Evolutionary conservation across 805 yeast genomes (phyloP), one percentile per base, ranked within the genome.

Genomic region (Candida stauntonica): DNA sequence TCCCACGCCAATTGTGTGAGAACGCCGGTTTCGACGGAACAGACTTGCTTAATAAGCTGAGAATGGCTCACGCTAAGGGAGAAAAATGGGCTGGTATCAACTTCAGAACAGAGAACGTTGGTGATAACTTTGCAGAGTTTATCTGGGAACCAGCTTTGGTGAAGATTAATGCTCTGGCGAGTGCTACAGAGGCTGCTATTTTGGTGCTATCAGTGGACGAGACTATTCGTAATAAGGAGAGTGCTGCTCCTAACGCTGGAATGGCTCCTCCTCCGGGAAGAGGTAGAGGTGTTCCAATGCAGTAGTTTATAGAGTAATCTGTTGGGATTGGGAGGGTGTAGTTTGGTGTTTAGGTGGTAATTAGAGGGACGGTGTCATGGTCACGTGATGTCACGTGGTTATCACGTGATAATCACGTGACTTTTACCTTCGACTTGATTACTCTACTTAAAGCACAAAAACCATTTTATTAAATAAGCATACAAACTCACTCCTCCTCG

Each of bases 141-240:
- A 94, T 93, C 41, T 93, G 99, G 99, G 99, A 93, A 64, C 99
- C 99, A 4, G 81, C 96, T 30, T 73, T 93, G 52, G 95, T 91
- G 36, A 93, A 93, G 66, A 75, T 79, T 44, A 93, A 93, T 61
- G 97, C 98, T n/a, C 68, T 93, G 42, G 82, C 81, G 61, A 81
- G 94, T 55, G 99, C 99, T 17, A 83, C 96, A 11, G 99, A 93
- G 64, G 99, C 99, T 30, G 95, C 98, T 7, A 82, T 86, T 41
- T 70, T 93, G 56, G 85, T 93, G 50, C 72, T 93, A 49, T 81
- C 94, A n/a, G 95, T 93, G 43, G 99, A 93, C 62, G 98, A 93
- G 68, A 93, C 98, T 14, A 81, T 85, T 52, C 79, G 72, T 51
- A 84, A 81, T 55, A 75, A 81, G 54, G 86, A 78, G 47, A 76